Evolutionary conservation across 192 early-diverging fungal genomes (phyloP), one percentile per base, ranked within the genome.

Genomic region (Cetraspora pellucida): DNA sequence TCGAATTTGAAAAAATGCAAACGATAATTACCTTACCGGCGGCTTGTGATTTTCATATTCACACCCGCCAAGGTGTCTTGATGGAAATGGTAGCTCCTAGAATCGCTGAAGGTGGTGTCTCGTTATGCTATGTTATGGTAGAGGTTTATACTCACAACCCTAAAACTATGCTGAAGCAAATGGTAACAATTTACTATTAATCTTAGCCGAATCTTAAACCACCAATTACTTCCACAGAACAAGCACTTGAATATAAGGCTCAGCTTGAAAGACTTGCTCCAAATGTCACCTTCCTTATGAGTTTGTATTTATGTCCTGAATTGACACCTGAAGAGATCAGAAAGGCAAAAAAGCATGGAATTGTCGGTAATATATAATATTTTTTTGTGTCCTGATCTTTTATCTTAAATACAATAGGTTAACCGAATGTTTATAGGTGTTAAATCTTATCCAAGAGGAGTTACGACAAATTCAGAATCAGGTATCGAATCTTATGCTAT

Each of bases 381-480:
- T 17, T 60, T 0, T 55, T 76, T 25, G 19, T 65, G 11, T 25
- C 16, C 27, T 46, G 27, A 10, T 63, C 3, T 27, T 66, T 57
- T 72, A 27, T 72, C 21, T 46, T n/a, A 37, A 2, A 74, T 52
- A 58, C 37, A 37, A 1, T 37, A 7, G 37, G 37, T 37, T 45
- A 16, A n/a, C 44, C 43, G 21, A 43, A 43, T 68, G 7, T 28
- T 28, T 28, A 45, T 76, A 85, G 95, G 93, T 57, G 95, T 97
- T 37, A 96, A 96, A 81, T 93, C 93, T 44, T 97, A 96, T 81
- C 95, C 96, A 25, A 90, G 95, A 37, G 97, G 97, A 31, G 97
- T 99, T 16, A 99, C 97, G 0, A 99, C 97, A 52, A 98, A 99
- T 90, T 94, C 92, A 77, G 96, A 98, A 72, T 89, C 90, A 66